Conservation (phyloP, 768 basidiomycete species). For the Amanita jacksonii region DNA sequence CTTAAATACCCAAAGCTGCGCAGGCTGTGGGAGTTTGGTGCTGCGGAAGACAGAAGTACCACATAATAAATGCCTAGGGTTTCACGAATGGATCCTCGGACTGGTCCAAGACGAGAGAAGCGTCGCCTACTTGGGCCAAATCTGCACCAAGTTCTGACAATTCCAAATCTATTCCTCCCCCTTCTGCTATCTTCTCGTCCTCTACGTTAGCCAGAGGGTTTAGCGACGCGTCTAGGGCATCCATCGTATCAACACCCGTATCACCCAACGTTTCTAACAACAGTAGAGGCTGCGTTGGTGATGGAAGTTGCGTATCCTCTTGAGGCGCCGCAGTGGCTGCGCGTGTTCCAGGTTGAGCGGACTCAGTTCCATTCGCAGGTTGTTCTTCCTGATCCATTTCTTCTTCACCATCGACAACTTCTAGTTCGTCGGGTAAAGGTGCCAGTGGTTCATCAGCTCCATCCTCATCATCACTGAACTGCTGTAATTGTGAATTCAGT, state of each 20-base stretch:
- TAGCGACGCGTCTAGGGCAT: slow-evolving; percentile 44
- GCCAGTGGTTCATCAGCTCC: slow-evolving; percentile 73
- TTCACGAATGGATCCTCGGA: slow-evolving; percentile 50
- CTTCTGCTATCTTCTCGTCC: slow-evolving; percentile 28
- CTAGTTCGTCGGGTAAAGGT: slow-evolving; percentile 70
- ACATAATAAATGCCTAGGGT: slow-evolving; percentile 5
- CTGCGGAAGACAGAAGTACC: slow-evolving; percentile 4
- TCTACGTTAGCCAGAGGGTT: slow-evolving; percentile 35
- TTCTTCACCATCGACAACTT: slow-evolving; percentile 66
- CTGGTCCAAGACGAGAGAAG: slow-evolving; percentile 50
- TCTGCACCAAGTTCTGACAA: slow-evolving; percentile 60
- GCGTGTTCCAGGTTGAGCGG: slow-evolving; percentile 4
- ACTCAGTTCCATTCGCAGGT: slow-evolving; percentile 27
- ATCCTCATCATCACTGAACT: slow-evolving; percentile 83
- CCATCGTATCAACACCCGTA: slow-evolving; percentile 29
- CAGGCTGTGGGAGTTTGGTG: too few species aligned
- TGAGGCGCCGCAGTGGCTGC: slow-evolving; percentile 26
- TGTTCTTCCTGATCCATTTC: slow-evolving; percentile 66
- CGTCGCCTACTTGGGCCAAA: slow-evolving; percentile 50
- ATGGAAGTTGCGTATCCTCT: slow-evolving; percentile 48
- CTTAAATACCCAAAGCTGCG: background rate
- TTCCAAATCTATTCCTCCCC: slow-evolving; percentile 41
- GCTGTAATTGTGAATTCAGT: slow-evolving; percentile 32
- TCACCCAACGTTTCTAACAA: slow-evolving; percentile 36
- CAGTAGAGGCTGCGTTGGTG: slow-evolving; percentile 55